Base-by-base conservation (phyloP, 1,284 basidiomycete species). In the Fomitiporia mediterranea region DNA sequence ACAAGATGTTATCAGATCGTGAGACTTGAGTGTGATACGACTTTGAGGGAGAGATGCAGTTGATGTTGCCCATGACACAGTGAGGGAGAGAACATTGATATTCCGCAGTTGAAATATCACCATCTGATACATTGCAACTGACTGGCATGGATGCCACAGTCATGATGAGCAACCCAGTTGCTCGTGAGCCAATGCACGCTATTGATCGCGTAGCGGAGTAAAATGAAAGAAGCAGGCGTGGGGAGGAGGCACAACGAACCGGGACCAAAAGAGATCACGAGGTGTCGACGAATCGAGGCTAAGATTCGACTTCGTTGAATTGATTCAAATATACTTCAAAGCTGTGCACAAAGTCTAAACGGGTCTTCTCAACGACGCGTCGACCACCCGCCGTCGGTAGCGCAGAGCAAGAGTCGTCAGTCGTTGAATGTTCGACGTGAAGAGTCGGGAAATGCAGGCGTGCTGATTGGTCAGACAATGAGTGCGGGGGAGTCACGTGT, bases 151-250 rank as follows among this genome's bases (percentile, higher is more conserved):
- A n/a, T n/a, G n/a, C n/a, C n/a, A n/a, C n/a, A n/a, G n/a, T n/a
- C n/a, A n/a, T n/a, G n/a, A n/a, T n/a, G n/a, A n/a, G n/a, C n/a
- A n/a, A n/a, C n/a, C n/a, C n/a, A n/a, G n/a, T n/a, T n/a, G 32
- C 32, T 34, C 13, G 7, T 34, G 32, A 34, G 32, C 32, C 32
- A 13, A 6, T 34, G 32, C 32, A 34, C 32, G 13, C 6, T 34
- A 6, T 34, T 34, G 6, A 34, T 34, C 13, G 32, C 32, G 13
- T 34, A 6, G 6, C 32, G 32, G 32, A 34, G n/a, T 34, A 6
- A 13, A 34, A 46, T 46, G 27, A 46, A 13, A 34, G 44, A 46
- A 46, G 44, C 44, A n/a, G 11, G 44, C 44, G 25, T 46, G 44
- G 44, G 9, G 5, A 30, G 44, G 42, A 23, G 9, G 6, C 15